Percentiles rank a stretch among this genome's conserved stretches.
These are phyloP conservation scores for Teunomyces atbi DNA, from an alignment of 805 yeast genomes.

Conservation along the genomic window DNA sequence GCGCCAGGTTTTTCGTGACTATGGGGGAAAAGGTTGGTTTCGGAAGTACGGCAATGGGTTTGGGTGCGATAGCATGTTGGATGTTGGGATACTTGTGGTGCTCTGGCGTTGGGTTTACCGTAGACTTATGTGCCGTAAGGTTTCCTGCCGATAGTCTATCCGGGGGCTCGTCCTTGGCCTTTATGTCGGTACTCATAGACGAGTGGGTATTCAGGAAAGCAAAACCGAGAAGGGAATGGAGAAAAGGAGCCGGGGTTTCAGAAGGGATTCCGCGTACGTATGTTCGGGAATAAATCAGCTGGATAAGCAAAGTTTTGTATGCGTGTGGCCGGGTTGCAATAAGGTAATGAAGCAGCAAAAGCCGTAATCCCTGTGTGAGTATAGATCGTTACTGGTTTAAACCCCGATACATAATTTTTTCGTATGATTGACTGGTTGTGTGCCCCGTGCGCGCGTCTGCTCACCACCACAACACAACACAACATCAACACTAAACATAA, in stretches of 20 bases:
- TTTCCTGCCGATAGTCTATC: background rate
- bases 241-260: too few species aligned
- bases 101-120: background rate
- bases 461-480: background rate
- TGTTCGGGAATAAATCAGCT: too few species aligned
- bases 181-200: background rate
- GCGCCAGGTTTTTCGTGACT: conserved; percentile 15
- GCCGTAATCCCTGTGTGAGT: too few species aligned
- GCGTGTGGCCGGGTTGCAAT: too few species aligned
- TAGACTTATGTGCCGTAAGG: background rate
- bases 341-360: too few species aligned
- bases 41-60: conserved; percentile 30
- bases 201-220: background rate
- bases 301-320: too few species aligned
- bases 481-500: background rate
- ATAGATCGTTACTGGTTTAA: too few species aligned
- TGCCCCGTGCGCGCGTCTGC: background rate
- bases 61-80: conserved; percentile 41
- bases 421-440: conserved; percentile 1
- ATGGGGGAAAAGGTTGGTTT: conserved; percentile 23
- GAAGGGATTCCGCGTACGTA: too few species aligned
- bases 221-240: too few species aligned
- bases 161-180: background rate
- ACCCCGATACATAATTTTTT: conserved; percentile 3
- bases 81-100: conserved; percentile 30